Evolutionary conservation across 148 eudicot genomes (phyloP).

Genomic region (Camellia sinensis): DNA sequence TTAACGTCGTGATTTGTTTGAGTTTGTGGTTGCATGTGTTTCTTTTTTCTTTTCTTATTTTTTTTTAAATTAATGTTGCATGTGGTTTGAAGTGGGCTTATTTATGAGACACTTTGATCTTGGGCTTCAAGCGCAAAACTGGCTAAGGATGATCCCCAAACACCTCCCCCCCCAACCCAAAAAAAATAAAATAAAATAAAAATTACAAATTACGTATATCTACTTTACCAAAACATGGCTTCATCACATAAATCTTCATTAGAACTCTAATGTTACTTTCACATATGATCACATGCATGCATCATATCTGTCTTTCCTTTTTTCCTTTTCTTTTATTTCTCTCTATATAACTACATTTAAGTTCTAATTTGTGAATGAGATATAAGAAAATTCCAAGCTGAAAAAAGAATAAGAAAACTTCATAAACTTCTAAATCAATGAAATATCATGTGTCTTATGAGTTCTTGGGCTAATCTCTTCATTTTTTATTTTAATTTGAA

Average conservation of each 20-base stretch:
- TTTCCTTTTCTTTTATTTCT: too few relatives aligned
- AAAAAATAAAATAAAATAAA: background rate
- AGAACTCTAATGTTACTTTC: too few relatives aligned
- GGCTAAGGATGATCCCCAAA: background rate
- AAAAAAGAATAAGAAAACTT: background rate
- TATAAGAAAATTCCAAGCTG: background rate
- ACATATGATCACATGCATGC: background rate
- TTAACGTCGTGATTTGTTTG: too few relatives aligned
- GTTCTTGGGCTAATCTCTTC: too few relatives aligned
- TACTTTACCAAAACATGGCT: background rate
- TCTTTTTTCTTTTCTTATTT: too few relatives aligned
- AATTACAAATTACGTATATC: too few relatives aligned
- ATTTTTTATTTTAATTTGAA: too few relatives aligned
- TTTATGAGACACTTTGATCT: background rate
- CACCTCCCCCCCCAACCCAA: background rate
- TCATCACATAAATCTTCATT: background rate
- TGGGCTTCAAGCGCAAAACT: background rate
- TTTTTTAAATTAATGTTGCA: background rate
- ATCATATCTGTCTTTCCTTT: too few relatives aligned
- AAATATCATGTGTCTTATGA: too few relatives aligned
- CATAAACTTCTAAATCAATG: too few relatives aligned
- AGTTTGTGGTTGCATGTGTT: background rate
- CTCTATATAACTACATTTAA: too few relatives aligned
- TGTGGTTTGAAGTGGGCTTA: background rate
- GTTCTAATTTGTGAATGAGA: background rate